phyloP scores from a whole-genome alignment of 2,329 filamentous ascomycete species.

The Exophiala dermatitidis region DNA sequence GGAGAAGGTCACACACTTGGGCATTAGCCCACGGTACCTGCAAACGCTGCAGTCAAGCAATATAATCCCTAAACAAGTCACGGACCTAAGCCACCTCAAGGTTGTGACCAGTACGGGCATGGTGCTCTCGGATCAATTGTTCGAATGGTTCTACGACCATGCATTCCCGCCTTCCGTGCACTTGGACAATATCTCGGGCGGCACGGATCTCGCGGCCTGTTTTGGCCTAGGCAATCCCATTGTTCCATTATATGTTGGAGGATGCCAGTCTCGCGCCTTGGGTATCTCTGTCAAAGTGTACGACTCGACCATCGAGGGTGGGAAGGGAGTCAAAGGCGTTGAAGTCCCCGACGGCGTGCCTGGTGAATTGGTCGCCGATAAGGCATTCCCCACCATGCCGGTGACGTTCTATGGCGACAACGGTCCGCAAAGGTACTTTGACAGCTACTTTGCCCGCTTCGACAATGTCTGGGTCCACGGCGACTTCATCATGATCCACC shows the following conservation, averaged over 20 bases:
- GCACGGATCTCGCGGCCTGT: slow-evolving; percentile 29
- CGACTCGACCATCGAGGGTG: slow-evolving; percentile 42
- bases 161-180: slow-evolving; percentile 63
- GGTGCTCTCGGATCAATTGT: slow-evolving; percentile 69
- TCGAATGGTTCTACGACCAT: slow-evolving; percentile 70
- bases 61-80: slow-evolving; percentile 55
- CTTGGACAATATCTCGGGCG: slow-evolving; percentile 41
- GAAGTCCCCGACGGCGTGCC: slow-evolving; percentile 57
- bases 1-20: slow-evolving; percentile 63
- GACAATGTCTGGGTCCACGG: slow-evolving; percentile 70
- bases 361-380: slow-evolving; percentile 66
- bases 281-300: slow-evolving; percentile 43
- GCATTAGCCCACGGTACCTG: slow-evolving; percentile 69
- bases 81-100: slow-evolving; percentile 55
- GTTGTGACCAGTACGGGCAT: slow-evolving; percentile 69
- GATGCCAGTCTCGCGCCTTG: slow-evolving; percentile 48
- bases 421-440: slow-evolving; percentile 49
- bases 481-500: slow-evolving; percentile 68
- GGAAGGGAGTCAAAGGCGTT: slow-evolving; percentile 39
- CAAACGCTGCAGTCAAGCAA: slow-evolving; percentile 61
- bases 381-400: slow-evolving; percentile 69
- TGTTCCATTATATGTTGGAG: slow-evolving; percentile 56
- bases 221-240: slow-evolving; percentile 55
- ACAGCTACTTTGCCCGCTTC: slow-evolving; percentile 30
- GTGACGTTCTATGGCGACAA: slow-evolving; percentile 53